Conservation (phyloP, 2,329 filamentous ascomycete genomes). For the Plenodomus lindquistii region DNA sequence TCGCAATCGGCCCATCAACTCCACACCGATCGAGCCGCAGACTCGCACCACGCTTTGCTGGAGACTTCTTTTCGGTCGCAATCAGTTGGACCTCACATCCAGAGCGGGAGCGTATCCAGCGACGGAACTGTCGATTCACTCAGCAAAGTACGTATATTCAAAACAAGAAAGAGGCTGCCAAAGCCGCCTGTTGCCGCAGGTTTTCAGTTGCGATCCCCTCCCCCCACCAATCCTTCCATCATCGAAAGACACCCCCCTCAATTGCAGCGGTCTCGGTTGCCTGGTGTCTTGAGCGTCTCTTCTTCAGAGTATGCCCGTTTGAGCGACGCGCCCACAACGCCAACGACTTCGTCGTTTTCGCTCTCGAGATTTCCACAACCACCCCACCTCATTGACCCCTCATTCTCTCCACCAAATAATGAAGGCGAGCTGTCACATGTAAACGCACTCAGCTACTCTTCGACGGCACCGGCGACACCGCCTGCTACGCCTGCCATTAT, state of each 20-base stretch:
- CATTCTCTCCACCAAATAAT: conserved; percentile 24
- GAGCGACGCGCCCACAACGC: conserved; percentile 17
- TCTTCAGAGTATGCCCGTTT: conserved; percentile 26
- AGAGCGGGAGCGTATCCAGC: conserved; percentile 20
- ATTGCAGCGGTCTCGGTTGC: conserved; percentile 21
- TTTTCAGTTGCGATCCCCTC: conserved; percentile 6
- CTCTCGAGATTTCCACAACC: conserved; percentile 43
- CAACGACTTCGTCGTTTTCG: conserved; percentile 32
- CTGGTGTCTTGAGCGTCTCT: conserved; percentile 21
- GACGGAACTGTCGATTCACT: conserved; percentile 13
- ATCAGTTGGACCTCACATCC: conserved; percentile 29
- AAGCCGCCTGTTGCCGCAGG: conserved; percentile 27
- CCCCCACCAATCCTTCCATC: too few species aligned
- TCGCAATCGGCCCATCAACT: conserved; percentile 39
- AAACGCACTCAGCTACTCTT: conserved; percentile 27
- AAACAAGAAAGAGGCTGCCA: conserved; percentile 42
- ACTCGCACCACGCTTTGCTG: conserved; percentile 17
- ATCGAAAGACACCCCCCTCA: conserved; percentile 20
- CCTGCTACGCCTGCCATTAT: conserved; percentile 44
- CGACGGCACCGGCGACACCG: conserved; percentile 37
- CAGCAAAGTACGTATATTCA: conserved; percentile 35
- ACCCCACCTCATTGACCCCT: conserved; percentile 24
- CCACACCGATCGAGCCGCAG: conserved; percentile 16
- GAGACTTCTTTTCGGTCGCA: conserved; percentile 32
- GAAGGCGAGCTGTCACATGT: conserved; percentile 23